A percentile compares a stretch with the other conserved stretches of the same genome.
phyloP scores from a whole-genome alignment of 305 asterid species.

The Solanum hybrid region DNA sequence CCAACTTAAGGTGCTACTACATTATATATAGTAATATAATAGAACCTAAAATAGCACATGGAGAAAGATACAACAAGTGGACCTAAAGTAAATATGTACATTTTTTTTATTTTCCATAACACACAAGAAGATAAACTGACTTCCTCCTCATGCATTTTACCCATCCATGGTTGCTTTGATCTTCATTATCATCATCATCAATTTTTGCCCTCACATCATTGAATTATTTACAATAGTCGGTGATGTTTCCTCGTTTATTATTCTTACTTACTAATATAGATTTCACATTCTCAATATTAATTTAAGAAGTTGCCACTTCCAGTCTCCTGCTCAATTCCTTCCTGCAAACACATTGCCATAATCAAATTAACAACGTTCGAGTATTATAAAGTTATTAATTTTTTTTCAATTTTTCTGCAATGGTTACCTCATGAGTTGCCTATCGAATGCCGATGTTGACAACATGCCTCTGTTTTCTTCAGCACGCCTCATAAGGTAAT shows the following conservation, averaged over 20 bases:
- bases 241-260: background rate
- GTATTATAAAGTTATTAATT: background rate
- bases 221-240: background rate
- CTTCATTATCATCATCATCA: background rate
- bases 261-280: background rate
- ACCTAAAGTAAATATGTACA: background rate
- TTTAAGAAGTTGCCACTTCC: background rate
- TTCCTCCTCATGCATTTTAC: background rate
- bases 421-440: slow-evolving; percentile 50
- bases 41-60: background rate
- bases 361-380: background rate
- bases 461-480: slow-evolving; percentile 78
- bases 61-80: background rate
- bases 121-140: background rate
- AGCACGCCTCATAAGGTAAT: slow-evolving; percentile 75
- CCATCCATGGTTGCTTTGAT: background rate
- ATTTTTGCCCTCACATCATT: background rate
- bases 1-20: background rate
- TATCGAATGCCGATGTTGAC: slow-evolving; percentile 49
- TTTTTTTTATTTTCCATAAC: background rate
- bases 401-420: background rate
- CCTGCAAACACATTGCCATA: slow-evolving; percentile 19
- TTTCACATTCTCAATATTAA: background rate
- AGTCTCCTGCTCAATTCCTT: slow-evolving; percentile 40
- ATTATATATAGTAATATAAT: background rate